A percentile compares a stretch with the other conserved stretches of the same genome.
Evolutionary conservation across 2,329 filamentous ascomycete genomes (phyloP).

Genomic region (Monilinia laxa): DNA sequence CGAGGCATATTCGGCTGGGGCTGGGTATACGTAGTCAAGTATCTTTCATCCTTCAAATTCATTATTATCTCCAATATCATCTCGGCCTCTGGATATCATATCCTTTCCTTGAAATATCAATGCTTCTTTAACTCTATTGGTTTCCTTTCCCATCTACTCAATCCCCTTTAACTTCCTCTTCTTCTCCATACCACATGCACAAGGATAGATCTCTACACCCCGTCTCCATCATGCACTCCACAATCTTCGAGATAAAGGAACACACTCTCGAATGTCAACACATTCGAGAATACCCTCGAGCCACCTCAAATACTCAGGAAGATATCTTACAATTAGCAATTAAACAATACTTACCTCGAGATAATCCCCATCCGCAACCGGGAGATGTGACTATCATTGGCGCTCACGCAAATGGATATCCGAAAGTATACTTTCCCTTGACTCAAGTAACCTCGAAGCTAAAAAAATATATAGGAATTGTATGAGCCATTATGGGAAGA

Average conservation of each 20-base stretch:
- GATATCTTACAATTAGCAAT: conserved; percentile 71
- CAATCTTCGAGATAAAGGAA: conserved; percentile 65
- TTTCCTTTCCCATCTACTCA: neutral
- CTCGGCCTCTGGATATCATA: neutral
- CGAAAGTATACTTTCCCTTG: conserved; percentile 60
- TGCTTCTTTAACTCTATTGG: neutral
- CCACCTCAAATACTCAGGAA: conserved; percentile 70
- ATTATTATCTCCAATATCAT: neutral
- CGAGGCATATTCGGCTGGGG: neutral
- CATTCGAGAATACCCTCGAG: conserved; percentile 76
- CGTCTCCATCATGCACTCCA: conserved; percentile 24
- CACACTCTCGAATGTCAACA: conserved; percentile 74
- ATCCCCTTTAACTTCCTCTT: neutral
- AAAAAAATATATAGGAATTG: conserved; percentile 66
- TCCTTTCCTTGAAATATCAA: neutral
- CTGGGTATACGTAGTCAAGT: neutral
- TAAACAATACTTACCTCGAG: conserved; percentile 82
- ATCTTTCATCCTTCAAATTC: neutral
- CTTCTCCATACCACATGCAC: no score
- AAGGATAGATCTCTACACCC: neutral
- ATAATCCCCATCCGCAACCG: conserved; percentile 64
- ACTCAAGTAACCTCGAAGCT: neutral
- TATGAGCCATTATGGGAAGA: conserved; percentile 92
- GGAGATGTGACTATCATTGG: conserved; percentile 84
- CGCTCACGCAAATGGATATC: conserved; percentile 88